These are phyloP conservation scores for Paramecium sonneborni DNA, from an alignment of 73 alveolate genomes.

Conservation along the genomic window DNA sequence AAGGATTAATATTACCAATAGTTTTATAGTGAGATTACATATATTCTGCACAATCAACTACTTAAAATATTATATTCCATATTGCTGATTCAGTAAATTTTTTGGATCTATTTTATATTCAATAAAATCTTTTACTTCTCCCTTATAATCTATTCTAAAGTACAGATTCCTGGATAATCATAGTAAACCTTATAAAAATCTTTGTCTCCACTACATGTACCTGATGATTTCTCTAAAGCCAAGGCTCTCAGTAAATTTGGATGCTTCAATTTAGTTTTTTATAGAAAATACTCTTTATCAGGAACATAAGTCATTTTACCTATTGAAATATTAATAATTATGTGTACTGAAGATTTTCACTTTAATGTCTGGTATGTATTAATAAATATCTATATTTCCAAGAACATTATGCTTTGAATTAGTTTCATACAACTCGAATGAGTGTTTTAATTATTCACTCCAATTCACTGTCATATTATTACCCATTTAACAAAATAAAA, in stretches of 20 bases:
- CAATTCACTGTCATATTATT: constrained; percentile 22
- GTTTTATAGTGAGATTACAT: not conserved
- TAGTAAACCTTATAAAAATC: not conserved
- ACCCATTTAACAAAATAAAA: constrained; percentile 4
- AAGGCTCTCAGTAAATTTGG: not conserved
- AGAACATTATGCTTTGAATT: not conserved
- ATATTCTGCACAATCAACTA: constrained; percentile 35
- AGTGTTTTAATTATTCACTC: not conserved
- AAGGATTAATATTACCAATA: not conserved
- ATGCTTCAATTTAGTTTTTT: not conserved
- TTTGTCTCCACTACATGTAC: not conserved
- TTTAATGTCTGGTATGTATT: not conserved
- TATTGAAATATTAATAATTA: not conserved
- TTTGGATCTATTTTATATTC: not conserved
- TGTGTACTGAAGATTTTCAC: not conserved
- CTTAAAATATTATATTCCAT: not conserved
- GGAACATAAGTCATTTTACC: not conserved
- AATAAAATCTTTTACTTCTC: not conserved
- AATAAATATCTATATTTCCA: not conserved
- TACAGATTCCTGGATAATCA: not conserved
- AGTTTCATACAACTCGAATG: not conserved
- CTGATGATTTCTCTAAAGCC: not conserved
- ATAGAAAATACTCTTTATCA: not conserved
- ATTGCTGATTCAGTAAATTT: not conserved
- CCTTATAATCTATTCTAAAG: not conserved